Conservation (phyloP, 441 rosid species). For the Euphorbia celastroides region DNA sequence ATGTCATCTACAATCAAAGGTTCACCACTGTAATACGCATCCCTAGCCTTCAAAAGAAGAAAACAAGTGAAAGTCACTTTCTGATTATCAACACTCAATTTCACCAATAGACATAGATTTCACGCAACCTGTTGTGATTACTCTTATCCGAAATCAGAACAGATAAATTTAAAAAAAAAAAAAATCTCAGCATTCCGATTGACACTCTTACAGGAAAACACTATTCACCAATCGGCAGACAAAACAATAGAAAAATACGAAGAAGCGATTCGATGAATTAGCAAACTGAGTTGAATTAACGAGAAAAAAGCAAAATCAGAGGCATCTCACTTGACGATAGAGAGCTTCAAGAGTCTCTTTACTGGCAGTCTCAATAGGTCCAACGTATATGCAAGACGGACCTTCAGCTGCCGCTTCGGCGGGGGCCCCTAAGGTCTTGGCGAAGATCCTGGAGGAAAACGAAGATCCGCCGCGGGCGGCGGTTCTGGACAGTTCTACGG, state of each 20-base stretch:
- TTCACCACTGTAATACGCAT: conserved; percentile 80
- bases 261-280: not conserved
- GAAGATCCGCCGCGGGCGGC: conserved; percentile 33
- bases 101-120: not conserved
- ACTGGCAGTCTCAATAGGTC: conserved; percentile 86
- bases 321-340: conserved; percentile 53
- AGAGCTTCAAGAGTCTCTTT: conserved; percentile 94
- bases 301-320: not conserved
- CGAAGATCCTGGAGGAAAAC: conserved; percentile 43
- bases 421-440: conserved; percentile 28
- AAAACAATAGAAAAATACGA: not conserved
- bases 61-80: not conserved
- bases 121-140: not conserved
- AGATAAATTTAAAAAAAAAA: not conserved
- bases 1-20: conserved; percentile 90
- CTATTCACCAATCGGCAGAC: not conserved
- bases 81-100: not conserved
- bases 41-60: conserved; percentile 48
- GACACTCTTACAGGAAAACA: not conserved
- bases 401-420: conserved; percentile 40
- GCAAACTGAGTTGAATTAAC: not conserved
- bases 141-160: not conserved
- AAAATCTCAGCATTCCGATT: not conserved
- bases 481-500: conserved; percentile 32
- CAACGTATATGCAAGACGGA: conserved; percentile 87